Percentiles rank a stretch among this genome's conserved stretches.
These are phyloP conservation scores for Neurospora sp. DNA, from an alignment of 495 filamentous ascomycete species.

Conservation along the genomic window DNA sequence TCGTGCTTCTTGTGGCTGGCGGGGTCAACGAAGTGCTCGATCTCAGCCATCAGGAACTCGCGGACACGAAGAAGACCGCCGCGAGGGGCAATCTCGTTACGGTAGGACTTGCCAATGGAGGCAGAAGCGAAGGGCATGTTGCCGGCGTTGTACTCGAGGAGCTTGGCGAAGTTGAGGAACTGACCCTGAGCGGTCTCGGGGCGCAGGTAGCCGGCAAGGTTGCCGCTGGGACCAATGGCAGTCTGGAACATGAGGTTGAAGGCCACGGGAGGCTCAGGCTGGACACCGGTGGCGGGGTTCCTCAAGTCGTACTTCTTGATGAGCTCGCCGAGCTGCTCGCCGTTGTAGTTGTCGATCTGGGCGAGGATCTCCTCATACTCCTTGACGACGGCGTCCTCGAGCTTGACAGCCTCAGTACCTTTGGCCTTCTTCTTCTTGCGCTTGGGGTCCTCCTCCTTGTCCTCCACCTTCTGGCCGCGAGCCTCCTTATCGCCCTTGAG, in stretches of 20 bases:
- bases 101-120: constrained; percentile 68
- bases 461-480: constrained; percentile 58
- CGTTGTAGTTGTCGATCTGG: constrained; percentile 69
- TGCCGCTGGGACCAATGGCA: constrained; percentile 56
- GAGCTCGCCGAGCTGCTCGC: constrained; percentile 56
- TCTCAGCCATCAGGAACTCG: constrained; percentile 77
- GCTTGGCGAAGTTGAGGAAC: constrained; percentile 65
- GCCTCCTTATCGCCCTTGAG: constrained; percentile 75
- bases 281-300: constrained; percentile 51
- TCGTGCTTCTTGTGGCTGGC: constrained; percentile 58
- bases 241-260: constrained; percentile 81
- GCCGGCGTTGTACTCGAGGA: constrained; percentile 68
- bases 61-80: constrained; percentile 66
- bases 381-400: constrained; percentile 55
- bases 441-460: constrained; percentile 46
- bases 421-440: constrained; percentile 50
- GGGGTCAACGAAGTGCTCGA: constrained; percentile 74
- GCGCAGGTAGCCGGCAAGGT: constrained; percentile 51
- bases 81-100: constrained; percentile 71
- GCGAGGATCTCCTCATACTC: constrained; percentile 67
- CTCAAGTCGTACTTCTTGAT: constrained; percentile 63
- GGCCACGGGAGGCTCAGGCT: constrained; percentile 51
- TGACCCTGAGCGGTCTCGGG: constrained; percentile 72
- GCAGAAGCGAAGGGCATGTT: constrained; percentile 70
- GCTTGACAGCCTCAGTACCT: constrained; percentile 45